Percentiles rank a stretch among this genome's conserved stretches.
Evolutionary conservation across 805 yeast species (phyloP).

Genomic region (Metschnikowia bowlesiae): DNA sequence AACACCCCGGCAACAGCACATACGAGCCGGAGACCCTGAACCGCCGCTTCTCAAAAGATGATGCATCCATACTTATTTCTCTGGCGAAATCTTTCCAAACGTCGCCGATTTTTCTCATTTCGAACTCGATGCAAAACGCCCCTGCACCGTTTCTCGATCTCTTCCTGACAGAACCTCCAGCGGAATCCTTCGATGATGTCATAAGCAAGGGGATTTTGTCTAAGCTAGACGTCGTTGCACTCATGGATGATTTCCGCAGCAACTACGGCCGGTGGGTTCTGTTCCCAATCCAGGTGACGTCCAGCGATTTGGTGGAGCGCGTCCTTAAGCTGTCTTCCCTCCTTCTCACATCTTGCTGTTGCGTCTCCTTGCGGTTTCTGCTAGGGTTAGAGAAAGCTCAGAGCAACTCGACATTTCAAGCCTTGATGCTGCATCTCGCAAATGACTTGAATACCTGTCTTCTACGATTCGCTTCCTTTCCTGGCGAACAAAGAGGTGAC

Average conservation of each 20-base stretch:
- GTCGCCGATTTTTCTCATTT: conserved; percentile 44
- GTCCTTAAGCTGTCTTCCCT: conserved; percentile 53
- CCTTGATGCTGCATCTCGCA: conserved; percentile 43
- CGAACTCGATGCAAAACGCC: conserved; percentile 26
- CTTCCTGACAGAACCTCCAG: conserved; percentile 11
- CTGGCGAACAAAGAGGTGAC: conserved; percentile 17
- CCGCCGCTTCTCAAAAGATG: not conserved
- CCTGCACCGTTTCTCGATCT: conserved; percentile 37
- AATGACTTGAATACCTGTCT: conserved; percentile 46
- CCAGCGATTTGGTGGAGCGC: conserved; percentile 45
- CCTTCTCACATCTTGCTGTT: conserved; percentile 62
- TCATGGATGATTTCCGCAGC: conserved; percentile 56
- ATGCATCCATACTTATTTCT: conserved; percentile 19
- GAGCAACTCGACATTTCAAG: conserved; percentile 32
- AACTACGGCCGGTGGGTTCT: conserved; percentile 77
- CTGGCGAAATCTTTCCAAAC: conserved; percentile 35
- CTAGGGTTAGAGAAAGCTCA: conserved; percentile 23
- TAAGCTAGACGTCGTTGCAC: conserved; percentile 42
- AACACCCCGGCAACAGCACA: not conserved
- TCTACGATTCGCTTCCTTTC: conserved; percentile 27
- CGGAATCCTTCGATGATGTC: conserved; percentile 35
- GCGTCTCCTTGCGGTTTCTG: conserved; percentile 53
- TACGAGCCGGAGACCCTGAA: not conserved
- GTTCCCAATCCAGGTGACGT: conserved; percentile 51
- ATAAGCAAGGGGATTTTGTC: conserved; percentile 48